Evolutionary conservation across 257 asterid genomes (phyloP), one percentile per base, ranked within the genome.

Genomic region (Lycium barbarum): DNA sequence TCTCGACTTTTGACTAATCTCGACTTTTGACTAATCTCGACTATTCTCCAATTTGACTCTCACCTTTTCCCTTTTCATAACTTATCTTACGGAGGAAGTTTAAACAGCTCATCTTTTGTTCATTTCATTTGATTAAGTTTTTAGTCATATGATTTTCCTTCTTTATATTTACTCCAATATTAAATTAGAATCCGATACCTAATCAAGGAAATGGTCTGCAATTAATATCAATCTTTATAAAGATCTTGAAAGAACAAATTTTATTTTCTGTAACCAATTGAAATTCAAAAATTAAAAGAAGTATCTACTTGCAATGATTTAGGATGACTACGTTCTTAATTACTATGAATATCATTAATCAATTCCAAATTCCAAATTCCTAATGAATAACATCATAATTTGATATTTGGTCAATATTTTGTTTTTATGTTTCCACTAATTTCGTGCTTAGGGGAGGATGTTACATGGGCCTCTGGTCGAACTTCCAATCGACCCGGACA

Each of bases 31-130:
- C 63, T 76, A 51, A 10, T 12, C 33, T 0, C 9, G 80, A 72
- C 80, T 43, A 18, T 45, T 73, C 80, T 11, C 55, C 8, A 73
- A 5, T 20, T 73, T 73, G 80, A 72, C 55, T 72, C 38, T 45
- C 58, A 15, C n/a, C 1, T n/a, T 72, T 43, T 5, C 1, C 15
- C 35, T 10, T 72, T n/a, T 72, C n/a, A 5, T 18, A 45, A 13
- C 22, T 67, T 20, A 20, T 51, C 81, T 74, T 51, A 51, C 4
- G 1, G 40, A 74, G 7, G 43, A 49, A 74, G 81, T 74, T 26
- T 49, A 49, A 26, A 49, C 36, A 49, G 9, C 33, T 0, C 17
- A 6, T 17, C 17, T 14, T 58, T 57, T 5, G 11, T 47, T 73
- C 36, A 73, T 73, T 47, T 22, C 0, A 49, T 49, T 26, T 62